Conservation (phyloP, 768 basidiomycete genomes). For the Saitozyma sp. region DNA sequence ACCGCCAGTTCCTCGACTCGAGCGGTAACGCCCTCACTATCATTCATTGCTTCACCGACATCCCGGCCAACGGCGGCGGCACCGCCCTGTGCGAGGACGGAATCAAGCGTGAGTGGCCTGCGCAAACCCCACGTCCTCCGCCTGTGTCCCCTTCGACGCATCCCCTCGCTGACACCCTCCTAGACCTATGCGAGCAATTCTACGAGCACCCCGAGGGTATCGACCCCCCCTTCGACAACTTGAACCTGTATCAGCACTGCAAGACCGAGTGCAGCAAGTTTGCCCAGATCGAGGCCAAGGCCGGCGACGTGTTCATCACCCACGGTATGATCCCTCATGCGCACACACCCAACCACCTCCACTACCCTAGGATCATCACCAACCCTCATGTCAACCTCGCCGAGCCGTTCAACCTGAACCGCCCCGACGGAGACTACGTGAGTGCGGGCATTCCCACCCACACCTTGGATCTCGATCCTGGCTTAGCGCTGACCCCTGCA, state of each 20-base stretch:
- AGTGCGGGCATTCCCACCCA: neutral
- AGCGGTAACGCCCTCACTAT: conserved; percentile 31
- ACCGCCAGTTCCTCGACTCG: conserved; percentile 39
- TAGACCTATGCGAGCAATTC: conserved; percentile 18
- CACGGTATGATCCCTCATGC: conserved; percentile 27
- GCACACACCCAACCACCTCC: conserved; percentile 23
- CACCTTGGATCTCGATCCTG: too few relatives aligned
- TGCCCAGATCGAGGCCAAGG: conserved; percentile 23
- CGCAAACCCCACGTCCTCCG: neutral
- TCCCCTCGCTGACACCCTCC: neutral
- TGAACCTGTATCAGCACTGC: conserved; percentile 13
- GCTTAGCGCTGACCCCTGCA: conserved; percentile 2
- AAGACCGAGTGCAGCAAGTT: conserved; percentile 17
- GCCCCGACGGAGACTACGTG: conserved; percentile 32
- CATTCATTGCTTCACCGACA: conserved; percentile 38
- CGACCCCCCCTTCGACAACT: conserved; percentile 23
- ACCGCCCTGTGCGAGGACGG: conserved; percentile 32
- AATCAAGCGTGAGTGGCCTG: conserved; percentile 15
- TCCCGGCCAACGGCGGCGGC: conserved; percentile 24
- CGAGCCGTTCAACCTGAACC: conserved; percentile 31
- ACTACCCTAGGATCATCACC: conserved; percentile 33
- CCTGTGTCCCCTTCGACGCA: neutral
- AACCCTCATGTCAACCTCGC: conserved; percentile 32
- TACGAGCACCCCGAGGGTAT: conserved; percentile 34
- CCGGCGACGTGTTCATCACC: conserved; percentile 31